Evolutionary conservation across 768 basidiomycete species (phyloP), one percentile per base, ranked within the genome.

Genomic region (Steccherinum ochraceum): DNA sequence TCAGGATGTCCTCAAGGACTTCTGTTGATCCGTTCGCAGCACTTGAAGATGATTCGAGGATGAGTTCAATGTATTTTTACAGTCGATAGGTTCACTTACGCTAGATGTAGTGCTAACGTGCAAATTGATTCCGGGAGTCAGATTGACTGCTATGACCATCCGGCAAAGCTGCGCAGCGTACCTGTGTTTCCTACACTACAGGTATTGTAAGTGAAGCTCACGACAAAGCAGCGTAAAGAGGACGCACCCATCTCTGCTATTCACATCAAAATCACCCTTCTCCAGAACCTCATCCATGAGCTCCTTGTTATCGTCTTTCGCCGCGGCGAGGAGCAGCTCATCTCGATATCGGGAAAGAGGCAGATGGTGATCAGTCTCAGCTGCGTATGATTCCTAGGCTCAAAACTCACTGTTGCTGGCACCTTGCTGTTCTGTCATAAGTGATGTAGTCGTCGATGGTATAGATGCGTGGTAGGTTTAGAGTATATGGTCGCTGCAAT

Each of bases 231-330:
- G 16, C 21, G 13, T 18, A 45, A 46, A 45, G 19, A 18, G 12
- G n/a, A 74, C 86, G 56, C 61, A 89, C 89, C 87, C 86, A 61
- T 92, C 89, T 58, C 74, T 72, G 58, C 72, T 81, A 66, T 93
- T 93, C 54, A 92, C 83, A 62, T 91, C 78, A 56, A 81, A 84
- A 2, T 60, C 58, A 4, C 71, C 79, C 30, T 79, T 61, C 18
- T 76, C 71, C 50, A 90, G 77, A 12, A 86, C 69, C 46, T 83
- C 79, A 1, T 77, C 58, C 20, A 91, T 61, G 54, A 86, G 63
- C 3, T 86, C 87, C 56, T 83, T 80, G 65, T 87, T 81, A 69
- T 92, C 89, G 16, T 65, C 58, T 60, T 86, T 79, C 24, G 87
- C 89, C 10, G 87, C 89, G 24, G 79, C 79, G 24, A 91, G 68